Percentiles rank a stretch among this genome's conserved stretches.
Conservation (phyloP, 2,329 filamentous ascomycete genomes). For the Phaeosphaeria sp. region DNA sequence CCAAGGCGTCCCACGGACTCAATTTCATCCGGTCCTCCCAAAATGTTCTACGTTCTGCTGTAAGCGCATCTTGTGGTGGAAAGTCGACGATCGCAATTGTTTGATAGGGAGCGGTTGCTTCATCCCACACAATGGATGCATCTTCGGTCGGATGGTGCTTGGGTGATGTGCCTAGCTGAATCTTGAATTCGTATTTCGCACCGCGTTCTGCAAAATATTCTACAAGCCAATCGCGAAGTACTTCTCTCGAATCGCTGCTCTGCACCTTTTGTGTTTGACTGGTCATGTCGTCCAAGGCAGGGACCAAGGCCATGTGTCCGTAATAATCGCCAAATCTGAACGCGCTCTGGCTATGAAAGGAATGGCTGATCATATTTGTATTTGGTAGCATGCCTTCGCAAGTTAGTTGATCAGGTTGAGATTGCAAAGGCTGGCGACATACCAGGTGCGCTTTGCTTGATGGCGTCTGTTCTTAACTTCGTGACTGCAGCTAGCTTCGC, state of each 20-base stretch:
- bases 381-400: slow-evolving; percentile 24
- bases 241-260: slow-evolving; percentile 24
- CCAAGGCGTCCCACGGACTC: slow-evolving; percentile 34
- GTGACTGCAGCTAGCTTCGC: slow-evolving; percentile 21
- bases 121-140: slow-evolving; percentile 38
- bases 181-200: slow-evolving; percentile 40
- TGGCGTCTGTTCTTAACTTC: slow-evolving; percentile 37
- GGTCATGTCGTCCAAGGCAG: slow-evolving; percentile 28
- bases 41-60: slow-evolving; percentile 26
- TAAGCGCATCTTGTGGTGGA: slow-evolving; percentile 33
- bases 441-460: slow-evolving; percentile 36
- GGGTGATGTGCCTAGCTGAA: slow-evolving; percentile 38
- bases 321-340: slow-evolving; percentile 40
- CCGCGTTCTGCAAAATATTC: slow-evolving; percentile 26
- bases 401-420: neutral
- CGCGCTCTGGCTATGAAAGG: slow-evolving; percentile 39
- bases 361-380: slow-evolving; percentile 47
- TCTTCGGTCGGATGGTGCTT: slow-evolving; percentile 41
- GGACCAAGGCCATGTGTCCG: slow-evolving; percentile 38
- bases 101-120: slow-evolving; percentile 39
- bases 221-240: slow-evolving; percentile 35
- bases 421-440: slow-evolving; percentile 14
- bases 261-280: slow-evolving; percentile 24
- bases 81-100: slow-evolving; percentile 35
- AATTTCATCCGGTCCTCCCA: slow-evolving; percentile 42